Evolutionary conservation across 306 rosid species (phyloP), one percentile per base, ranked within the genome.

Genomic region (Astragalus glycyphyllos): DNA sequence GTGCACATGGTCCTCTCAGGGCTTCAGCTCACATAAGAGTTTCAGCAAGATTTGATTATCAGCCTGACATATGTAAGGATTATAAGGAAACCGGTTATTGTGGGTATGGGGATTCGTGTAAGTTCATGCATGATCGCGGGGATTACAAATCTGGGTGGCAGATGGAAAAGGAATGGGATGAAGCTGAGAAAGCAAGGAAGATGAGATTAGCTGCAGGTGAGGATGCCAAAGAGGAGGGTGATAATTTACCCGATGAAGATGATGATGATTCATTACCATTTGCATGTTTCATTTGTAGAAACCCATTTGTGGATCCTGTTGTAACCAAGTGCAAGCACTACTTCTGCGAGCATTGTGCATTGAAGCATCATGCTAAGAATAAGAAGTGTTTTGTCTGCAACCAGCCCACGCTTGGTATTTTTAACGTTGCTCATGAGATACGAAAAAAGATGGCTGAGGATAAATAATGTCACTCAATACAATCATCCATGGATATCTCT

Each of bases 111-210:
- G 94, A 89, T 76, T 58, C 97, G 0, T 89, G 94, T 70, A 89
- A 92, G 75, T 92, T 92, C 68, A 87, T 89, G 97, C 97, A 92
- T 74, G 97, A 89, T 74, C 90, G 96, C 8, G 97, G 96, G 72
- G 97, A 92, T 69, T 92, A 92, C 84, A 89, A 92, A 80, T 74
- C 96, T 58, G 96, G 97, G 29, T 92, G 97, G 97, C 96, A 87
- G 73, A 5, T 87, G 96, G 97, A 92, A 65, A 87, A 84, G 87
- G 97, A 92, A 65, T 92, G 97, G 97, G 94, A 92, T 0, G 97
- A 92, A 65, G 91, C 87, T 42, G 97, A 89, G 90, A 92, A 92
- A 81, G 78, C 77, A 16, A 85, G 97, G 77, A 92, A 71, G 84
- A 86, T 89, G 82, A 87, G 90, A 64, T 60, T 87, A 50, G 96